These are phyloP conservation scores for Limonomyces culmigenus DNA, from an alignment of 1,284 basidiomycete genomes.

Conservation along the genomic window DNA sequence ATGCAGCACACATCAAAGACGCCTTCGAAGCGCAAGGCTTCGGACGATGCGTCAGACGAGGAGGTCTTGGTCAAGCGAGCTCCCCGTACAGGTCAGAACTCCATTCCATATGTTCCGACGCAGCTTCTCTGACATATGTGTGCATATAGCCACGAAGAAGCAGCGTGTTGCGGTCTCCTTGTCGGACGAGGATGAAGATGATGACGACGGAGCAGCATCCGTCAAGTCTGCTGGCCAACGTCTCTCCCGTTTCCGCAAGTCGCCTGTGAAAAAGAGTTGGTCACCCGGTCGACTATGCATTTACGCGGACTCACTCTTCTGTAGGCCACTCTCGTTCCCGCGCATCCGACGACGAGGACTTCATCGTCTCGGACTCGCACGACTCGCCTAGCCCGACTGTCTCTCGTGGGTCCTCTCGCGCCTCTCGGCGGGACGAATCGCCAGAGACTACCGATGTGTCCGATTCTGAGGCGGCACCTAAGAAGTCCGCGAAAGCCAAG, in stretches of 20 bases:
- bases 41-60: constrained; percentile 37
- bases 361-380: too few species aligned
- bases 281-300: neutral
- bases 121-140: neutral
- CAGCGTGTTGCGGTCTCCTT: neutral
- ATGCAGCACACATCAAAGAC: constrained; percentile 7
- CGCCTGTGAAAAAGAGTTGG: neutral
- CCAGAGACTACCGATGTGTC: too few species aligned
- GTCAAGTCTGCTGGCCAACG: neutral
- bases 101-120: neutral
- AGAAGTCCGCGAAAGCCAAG: constrained; percentile 17
- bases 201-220: neutral
- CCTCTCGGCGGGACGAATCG: too few species aligned
- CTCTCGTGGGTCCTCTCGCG: too few species aligned
- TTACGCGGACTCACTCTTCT: constrained; percentile 5
- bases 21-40: constrained; percentile 48
- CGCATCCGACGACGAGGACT: constrained; percentile 36
- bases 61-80: constrained; percentile 15
- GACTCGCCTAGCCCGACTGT: too few species aligned
- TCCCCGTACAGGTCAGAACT: neutral
- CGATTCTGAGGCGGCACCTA: constrained; percentile 24
- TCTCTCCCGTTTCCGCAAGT: neutral
- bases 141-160: neutral
- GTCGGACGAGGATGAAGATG: constrained; percentile 7
- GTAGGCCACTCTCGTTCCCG: constrained; percentile 32